These are phyloP conservation scores for Plasmopara viticola DNA, from an alignment of 352 stramenopile genomes.

Conservation along the genomic window DNA sequence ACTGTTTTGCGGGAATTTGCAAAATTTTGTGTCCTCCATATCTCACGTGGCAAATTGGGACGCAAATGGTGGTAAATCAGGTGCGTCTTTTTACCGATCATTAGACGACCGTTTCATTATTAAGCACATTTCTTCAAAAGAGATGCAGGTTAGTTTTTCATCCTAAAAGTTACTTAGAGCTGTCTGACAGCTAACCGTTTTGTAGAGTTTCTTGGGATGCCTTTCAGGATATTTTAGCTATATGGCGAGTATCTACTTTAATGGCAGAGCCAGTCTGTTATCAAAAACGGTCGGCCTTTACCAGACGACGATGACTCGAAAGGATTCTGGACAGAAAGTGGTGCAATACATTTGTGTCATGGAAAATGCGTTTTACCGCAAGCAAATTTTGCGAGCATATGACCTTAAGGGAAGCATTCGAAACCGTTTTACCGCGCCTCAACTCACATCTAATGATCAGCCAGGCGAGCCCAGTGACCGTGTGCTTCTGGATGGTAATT, in stretches of 20 bases:
- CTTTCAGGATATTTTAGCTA: constrained; percentile 95
- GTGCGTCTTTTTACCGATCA: constrained; percentile 94
- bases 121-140: constrained; percentile 96
- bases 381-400: constrained; percentile 92
- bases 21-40: constrained; percentile 77
- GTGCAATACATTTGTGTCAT: constrained; percentile 91
- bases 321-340: constrained; percentile 85
- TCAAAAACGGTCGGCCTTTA: constrained; percentile 98
- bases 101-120: constrained; percentile 96
- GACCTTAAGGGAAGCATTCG: constrained; percentile 98
- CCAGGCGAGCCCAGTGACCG: constrained; percentile 13
- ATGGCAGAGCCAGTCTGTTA: constrained; percentile 90
- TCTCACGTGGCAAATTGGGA: constrained; percentile 84
- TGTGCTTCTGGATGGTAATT: constrained; percentile 84
- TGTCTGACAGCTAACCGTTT: constrained; percentile 5
- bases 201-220: constrained; percentile 76
- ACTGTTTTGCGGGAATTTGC: constrained; percentile 70
- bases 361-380: constrained; percentile 96
- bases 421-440: constrained; percentile 86
- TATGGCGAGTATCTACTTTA: constrained; percentile 94
- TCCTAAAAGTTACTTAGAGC: background rate
- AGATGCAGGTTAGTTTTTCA: constrained; percentile 89
- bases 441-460: constrained; percentile 17
- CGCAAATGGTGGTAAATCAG: constrained; percentile 95
- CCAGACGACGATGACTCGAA: constrained; percentile 94